These are phyloP conservation scores for Penicillium aurantiogriseum DNA, from an alignment of 2,329 filamentous ascomycete genomes.

Conservation along the genomic window DNA sequence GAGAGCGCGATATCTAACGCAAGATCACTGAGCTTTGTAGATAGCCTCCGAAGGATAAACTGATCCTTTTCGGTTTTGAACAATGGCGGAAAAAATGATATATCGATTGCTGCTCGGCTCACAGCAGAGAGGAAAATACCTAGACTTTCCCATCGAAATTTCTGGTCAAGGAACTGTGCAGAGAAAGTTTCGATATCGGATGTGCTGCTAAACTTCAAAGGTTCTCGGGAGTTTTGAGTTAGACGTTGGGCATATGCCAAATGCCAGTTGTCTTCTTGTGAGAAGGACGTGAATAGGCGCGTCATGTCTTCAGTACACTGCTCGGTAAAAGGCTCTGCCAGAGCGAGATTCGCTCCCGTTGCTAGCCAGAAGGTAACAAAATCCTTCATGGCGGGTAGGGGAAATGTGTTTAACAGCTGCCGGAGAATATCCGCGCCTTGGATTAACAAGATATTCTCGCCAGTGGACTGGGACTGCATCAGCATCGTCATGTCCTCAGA, in stretches of 20 bases:
- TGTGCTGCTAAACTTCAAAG: constrained; percentile 11
- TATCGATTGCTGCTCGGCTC: constrained; percentile 36
- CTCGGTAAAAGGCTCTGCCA: constrained; percentile 26
- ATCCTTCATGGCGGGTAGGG: constrained; percentile 25
- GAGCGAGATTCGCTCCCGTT: constrained; percentile 26
- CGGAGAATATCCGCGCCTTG: constrained; percentile 26
- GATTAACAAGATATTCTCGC: constrained; percentile 23
- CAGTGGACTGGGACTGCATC: constrained; percentile 14
- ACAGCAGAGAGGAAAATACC: constrained; percentile 41
- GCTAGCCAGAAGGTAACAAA: constrained; percentile 26
- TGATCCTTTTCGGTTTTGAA: constrained; percentile 31
- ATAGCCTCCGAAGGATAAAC: constrained; percentile 25
- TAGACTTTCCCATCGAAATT: constrained; percentile 41
- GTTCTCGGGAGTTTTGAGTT: constrained; percentile 22
- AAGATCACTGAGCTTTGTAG: constrained; percentile 34
- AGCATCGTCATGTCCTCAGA: constrained; percentile 6
- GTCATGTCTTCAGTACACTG: constrained; percentile 25
- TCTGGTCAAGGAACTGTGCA: constrained; percentile 26
- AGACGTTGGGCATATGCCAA: constrained; percentile 24
- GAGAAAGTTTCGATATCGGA: constrained; percentile 19
- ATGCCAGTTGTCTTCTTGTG: constrained; percentile 25
- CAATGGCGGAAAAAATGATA: constrained; percentile 29
- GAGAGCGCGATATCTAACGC: constrained; percentile 39
- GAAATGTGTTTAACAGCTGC: constrained; percentile 21
- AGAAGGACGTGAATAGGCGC: constrained; percentile 18